phyloP scores from a whole-genome alignment of 495 filamentous ascomycete species.

The Penicillium crystallinum region DNA sequence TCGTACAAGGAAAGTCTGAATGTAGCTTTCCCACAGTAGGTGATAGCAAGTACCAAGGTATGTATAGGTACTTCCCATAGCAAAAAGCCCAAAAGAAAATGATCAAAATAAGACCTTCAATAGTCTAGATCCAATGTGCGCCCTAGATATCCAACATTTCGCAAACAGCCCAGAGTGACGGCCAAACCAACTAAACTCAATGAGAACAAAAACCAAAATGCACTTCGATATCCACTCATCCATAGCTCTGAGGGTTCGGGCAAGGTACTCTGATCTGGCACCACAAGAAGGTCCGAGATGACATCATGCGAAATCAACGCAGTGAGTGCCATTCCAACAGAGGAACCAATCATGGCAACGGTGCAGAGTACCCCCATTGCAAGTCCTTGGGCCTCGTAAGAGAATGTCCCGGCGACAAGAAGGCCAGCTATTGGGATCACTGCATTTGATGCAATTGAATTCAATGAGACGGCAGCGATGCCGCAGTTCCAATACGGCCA shows the following conservation, averaged over 20 bases:
- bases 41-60: not conserved
- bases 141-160: constrained; percentile 45
- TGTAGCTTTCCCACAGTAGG: too few relatives aligned
- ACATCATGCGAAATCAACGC: constrained; percentile 45
- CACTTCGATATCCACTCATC: constrained; percentile 47
- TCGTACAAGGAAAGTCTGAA: too few relatives aligned
- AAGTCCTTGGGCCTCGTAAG: constrained; percentile 27
- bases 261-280: not conserved
- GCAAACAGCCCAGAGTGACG: constrained; percentile 13
- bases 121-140: constrained; percentile 32
- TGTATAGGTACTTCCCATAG: not conserved
- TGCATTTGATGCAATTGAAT: constrained; percentile 41
- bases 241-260: constrained; percentile 24
- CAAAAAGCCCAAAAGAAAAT: not conserved
- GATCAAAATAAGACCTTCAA: not conserved
- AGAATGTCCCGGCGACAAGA: constrained; percentile 42
- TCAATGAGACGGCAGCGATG: constrained; percentile 18
- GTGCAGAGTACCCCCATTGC: constrained; percentile 60
- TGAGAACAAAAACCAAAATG: constrained; percentile 49
- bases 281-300: constrained; percentile 13
- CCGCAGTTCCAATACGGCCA: constrained; percentile 24
- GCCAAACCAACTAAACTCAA: constrained; percentile 5
- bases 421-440: constrained; percentile 51
- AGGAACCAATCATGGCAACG: constrained; percentile 50
- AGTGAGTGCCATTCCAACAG: constrained; percentile 46